Evolutionary conservation across 2,329 filamentous ascomycete genomes (phyloP).

Genomic region (Talaromyces marneffei): DNA sequence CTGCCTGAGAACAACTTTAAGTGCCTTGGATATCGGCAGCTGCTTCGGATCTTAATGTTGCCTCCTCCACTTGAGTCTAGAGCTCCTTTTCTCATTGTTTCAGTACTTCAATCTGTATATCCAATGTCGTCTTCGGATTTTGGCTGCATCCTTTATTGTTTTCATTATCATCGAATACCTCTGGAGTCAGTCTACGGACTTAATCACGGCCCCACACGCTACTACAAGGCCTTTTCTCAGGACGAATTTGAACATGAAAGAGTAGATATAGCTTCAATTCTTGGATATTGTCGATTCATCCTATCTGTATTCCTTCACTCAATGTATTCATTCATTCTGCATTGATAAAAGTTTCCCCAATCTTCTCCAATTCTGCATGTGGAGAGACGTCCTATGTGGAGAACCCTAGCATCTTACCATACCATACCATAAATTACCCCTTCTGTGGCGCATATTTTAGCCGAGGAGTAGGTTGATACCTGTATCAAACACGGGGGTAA

Average conservation of each 20-base stretch:
- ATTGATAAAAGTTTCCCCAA: neutral
- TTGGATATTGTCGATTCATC: neutral
- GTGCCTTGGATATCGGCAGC: neutral
- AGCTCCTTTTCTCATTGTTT: neutral
- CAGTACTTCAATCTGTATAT: too few species aligned
- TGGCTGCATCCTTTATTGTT: neutral
- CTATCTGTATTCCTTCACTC: neutral
- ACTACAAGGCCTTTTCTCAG: neutral
- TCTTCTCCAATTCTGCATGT: neutral
- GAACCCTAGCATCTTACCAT: neutral
- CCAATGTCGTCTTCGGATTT: neutral
- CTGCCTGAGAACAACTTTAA: neutral
- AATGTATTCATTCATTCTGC: neutral
- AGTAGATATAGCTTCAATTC: too few species aligned
- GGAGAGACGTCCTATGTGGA: neutral
- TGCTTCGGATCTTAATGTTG: slow-evolving; percentile 1
- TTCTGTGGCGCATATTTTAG: neutral
- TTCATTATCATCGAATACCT: neutral
- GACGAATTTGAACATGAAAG: neutral
- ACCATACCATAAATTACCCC: neutral
- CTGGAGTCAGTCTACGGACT: too few species aligned
- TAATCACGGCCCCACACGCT: neutral
- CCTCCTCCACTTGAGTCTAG: neutral
- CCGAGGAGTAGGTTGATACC: neutral
- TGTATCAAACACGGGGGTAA: neutral